phyloP scores from a whole-genome alignment of 225 moss, liverwort and hornwort genomes.

The Marchantia paleacea region DNA sequence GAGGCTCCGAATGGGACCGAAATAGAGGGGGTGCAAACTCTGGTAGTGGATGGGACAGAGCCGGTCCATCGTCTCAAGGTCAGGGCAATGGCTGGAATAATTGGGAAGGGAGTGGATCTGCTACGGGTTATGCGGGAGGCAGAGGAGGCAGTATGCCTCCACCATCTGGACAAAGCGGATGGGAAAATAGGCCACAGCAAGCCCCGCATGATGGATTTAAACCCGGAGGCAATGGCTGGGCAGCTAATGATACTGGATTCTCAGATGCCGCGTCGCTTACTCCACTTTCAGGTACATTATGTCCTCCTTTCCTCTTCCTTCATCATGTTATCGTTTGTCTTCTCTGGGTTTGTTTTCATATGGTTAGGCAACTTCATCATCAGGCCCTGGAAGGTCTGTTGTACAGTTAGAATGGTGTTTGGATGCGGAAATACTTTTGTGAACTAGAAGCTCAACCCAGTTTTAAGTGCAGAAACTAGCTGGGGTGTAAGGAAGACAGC shows the following conservation, averaged over 20 bases:
- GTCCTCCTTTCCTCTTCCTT: background rate
- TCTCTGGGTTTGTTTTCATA: background rate
- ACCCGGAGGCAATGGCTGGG: slow-evolving; percentile 36
- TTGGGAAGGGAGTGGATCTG: slow-evolving; percentile 41
- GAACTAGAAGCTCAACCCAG: background rate
- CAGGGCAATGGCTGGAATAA: slow-evolving; percentile 39
- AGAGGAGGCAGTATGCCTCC: slow-evolving; percentile 36
- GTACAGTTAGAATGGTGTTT: background rate
- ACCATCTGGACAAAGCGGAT: slow-evolving; percentile 40
- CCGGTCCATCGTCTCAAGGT: slow-evolving; percentile 31
- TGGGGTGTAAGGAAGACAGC: slow-evolving; percentile 38
- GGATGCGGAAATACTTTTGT: background rate
- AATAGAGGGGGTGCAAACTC: slow-evolving; percentile 38
- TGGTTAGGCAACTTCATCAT: background rate
- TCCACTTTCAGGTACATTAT: slow-evolving; percentile 33
- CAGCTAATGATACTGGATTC: slow-evolving; percentile 19
- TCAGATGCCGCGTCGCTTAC: slow-evolving; percentile 31
- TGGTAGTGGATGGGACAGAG: slow-evolving; percentile 39
- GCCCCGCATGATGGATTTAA: slow-evolving; percentile 32
- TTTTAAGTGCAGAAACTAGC: slow-evolving; percentile 31
- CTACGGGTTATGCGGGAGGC: slow-evolving; percentile 40
- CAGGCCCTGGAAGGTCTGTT: background rate
- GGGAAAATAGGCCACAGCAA: slow-evolving; percentile 39
- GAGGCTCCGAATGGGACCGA: slow-evolving; percentile 47
- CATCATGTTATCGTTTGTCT: background rate